Percentiles rank a stretch among this genome's conserved stretches.
These are phyloP conservation scores for Sporothrix variecibatus DNA, from an alignment of 2,329 filamentous ascomycete species.

Conservation along the genomic window DNA sequence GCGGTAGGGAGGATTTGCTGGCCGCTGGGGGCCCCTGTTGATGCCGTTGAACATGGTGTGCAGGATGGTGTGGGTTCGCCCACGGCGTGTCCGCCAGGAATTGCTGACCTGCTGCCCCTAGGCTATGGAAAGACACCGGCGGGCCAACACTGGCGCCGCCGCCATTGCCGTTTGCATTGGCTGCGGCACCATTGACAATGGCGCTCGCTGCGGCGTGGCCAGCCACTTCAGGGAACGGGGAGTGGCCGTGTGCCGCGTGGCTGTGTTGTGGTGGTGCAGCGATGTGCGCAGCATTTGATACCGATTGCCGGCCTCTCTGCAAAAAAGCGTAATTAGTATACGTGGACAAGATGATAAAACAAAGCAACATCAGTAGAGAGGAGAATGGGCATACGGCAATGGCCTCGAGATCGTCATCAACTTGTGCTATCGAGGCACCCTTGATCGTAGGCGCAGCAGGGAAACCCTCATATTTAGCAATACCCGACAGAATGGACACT, in stretches of 20 bases:
- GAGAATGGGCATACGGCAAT: slow-evolving; percentile 73
- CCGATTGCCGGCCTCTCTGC: slow-evolving; percentile 9
- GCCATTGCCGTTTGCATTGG: background rate
- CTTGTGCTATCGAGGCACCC: slow-evolving; percentile 68
- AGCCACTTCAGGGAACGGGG: slow-evolving; percentile 13
- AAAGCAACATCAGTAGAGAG: background rate
- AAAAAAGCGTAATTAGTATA: too few species aligned
- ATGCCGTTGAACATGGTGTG: slow-evolving; percentile 46
- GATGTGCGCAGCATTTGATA: background rate
- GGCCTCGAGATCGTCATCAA: slow-evolving; percentile 83
- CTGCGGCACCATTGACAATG: background rate
- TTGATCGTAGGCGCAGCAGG: slow-evolving; percentile 87
- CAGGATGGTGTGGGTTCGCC: slow-evolving; percentile 84
- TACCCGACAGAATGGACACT: slow-evolving; percentile 83
- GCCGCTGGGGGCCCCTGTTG: slow-evolving; percentile 20
- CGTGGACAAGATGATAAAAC: background rate
- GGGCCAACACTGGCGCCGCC: background rate
- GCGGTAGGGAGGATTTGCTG: background rate
- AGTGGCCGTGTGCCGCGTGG: slow-evolving; percentile 35
- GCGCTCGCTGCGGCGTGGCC: background rate
- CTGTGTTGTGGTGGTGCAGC: background rate
- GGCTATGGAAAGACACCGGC: slow-evolving; percentile 46
- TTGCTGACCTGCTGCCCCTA: slow-evolving; percentile 75
- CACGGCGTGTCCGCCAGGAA: slow-evolving; percentile 89
- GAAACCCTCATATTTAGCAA: slow-evolving; percentile 95